Evolutionary conservation across 257 asterid genomes (phyloP).

Genomic region (Ligustrum vulgare): DNA sequence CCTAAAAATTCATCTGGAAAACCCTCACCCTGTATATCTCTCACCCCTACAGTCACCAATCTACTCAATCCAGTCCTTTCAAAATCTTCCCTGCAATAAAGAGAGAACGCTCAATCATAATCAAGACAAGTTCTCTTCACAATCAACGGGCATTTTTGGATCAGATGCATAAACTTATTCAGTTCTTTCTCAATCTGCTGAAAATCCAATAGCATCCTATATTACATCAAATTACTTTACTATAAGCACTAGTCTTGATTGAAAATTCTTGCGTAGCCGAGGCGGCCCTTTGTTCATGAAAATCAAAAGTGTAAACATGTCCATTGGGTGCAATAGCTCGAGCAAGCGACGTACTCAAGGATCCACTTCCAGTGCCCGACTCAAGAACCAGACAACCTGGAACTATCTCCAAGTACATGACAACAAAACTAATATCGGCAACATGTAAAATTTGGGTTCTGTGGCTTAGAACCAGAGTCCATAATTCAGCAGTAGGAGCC

Average conservation of each 20-base stretch:
- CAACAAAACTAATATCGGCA: constrained; percentile 92
- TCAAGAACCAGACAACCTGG: constrained; percentile 95
- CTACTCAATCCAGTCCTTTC: constrained; percentile 72
- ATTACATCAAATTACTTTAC: background rate
- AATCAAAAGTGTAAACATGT: constrained; percentile 87
- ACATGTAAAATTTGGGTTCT: constrained; percentile 92
- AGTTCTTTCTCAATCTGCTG: background rate
- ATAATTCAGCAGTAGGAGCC: constrained; percentile 94
- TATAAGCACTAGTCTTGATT: background rate
- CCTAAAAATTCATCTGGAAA: constrained; percentile 79
- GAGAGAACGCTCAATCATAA: constrained; percentile 2
- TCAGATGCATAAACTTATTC: background rate
- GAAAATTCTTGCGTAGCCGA: constrained; percentile 68
- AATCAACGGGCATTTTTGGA: background rate
- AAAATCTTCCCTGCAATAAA: constrained; percentile 69
- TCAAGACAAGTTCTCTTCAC: background rate
- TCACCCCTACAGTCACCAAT: constrained; percentile 81
- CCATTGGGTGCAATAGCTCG: constrained; percentile 85
- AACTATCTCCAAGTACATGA: constrained; percentile 81
- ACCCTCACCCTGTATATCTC: constrained; percentile 94
- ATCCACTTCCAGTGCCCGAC: constrained; percentile 98
- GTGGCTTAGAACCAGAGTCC: constrained; percentile 95
- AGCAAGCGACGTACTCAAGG: constrained; percentile 84
- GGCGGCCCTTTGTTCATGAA: constrained; percentile 93
- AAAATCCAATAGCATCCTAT: background rate